phyloP scores from a whole-genome alignment of 2,329 filamentous ascomycete genomes.

The Elsinoe ampelina region DNA sequence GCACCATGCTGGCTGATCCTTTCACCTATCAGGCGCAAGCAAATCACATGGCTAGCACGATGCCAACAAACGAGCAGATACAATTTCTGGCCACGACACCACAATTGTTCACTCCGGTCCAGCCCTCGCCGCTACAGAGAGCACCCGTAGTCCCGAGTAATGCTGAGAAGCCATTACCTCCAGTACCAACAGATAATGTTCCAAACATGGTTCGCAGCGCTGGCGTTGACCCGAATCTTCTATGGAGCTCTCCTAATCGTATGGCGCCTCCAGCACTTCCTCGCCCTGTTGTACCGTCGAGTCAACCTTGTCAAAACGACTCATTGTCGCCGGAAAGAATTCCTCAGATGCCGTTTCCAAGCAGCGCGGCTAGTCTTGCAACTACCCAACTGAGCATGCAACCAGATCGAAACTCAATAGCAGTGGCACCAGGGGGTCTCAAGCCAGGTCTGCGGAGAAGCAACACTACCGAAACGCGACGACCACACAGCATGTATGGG shows the following conservation, averaged over 20 bases:
- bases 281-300: slow-evolving; percentile 1
- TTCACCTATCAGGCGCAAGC: slow-evolving; percentile 11
- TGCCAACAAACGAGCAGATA: slow-evolving; percentile 5
- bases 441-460: slow-evolving; percentile 34
- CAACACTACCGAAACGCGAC: slow-evolving; percentile 35
- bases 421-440: background rate
- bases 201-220: slow-evolving; percentile 22
- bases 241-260: slow-evolving; percentile 27
- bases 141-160: slow-evolving; percentile 12
- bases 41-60: background rate
- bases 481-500: slow-evolving; percentile 18
- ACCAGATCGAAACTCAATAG: background rate
- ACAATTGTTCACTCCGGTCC: slow-evolving; percentile 10
- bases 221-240: slow-evolving; percentile 40
- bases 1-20: slow-evolving; percentile 4
- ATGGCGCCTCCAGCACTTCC: slow-evolving; percentile 4
- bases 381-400: slow-evolving; percentile 8
- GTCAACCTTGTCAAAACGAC: slow-evolving; percentile 3
- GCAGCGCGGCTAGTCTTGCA: slow-evolving; percentile 3
- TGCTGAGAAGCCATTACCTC: slow-evolving; percentile 12
- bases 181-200: slow-evolving; percentile 13
- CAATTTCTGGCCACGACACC: slow-evolving; percentile 9
- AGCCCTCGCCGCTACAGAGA: background rate
- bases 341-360: slow-evolving; percentile 7
- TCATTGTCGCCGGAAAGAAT: slow-evolving; percentile 11